phyloP scores from a whole-genome alignment of 371 early-diverging fungal species.

The Mortierella sp. region DNA sequence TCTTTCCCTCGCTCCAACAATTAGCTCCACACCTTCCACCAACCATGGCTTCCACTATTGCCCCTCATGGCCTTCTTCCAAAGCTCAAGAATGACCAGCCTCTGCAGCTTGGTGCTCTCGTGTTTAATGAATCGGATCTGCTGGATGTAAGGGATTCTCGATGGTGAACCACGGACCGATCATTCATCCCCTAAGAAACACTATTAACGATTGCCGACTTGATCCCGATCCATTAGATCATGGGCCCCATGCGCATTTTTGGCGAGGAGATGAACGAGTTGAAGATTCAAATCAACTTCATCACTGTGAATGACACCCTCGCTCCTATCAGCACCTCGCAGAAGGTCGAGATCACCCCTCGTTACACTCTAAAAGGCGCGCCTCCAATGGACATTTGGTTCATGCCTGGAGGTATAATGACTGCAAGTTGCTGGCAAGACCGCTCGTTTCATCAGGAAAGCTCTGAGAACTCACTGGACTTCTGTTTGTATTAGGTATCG shows the following conservation, averaged over 20 bases:
- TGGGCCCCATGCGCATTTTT: slow-evolving; percentile 47
- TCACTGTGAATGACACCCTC: slow-evolving; percentile 6
- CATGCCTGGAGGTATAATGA: slow-evolving; percentile 39
- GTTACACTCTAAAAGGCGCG: slow-evolving; percentile 26
- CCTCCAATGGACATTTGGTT: slow-evolving; percentile 37
- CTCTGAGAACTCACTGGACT: background rate
- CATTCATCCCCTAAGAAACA: too few relatives aligned
- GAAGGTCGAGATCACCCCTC: slow-evolving; percentile 25
- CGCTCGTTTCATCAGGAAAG: background rate
- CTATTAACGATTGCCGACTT: background rate
- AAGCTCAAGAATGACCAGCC: too few relatives aligned
- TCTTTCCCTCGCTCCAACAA: too few relatives aligned
- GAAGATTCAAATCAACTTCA: slow-evolving; percentile 28
- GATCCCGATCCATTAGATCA: slow-evolving; percentile 7
- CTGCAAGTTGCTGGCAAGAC: background rate
- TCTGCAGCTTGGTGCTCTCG: too few relatives aligned
- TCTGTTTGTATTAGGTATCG: slow-evolving; percentile 16
- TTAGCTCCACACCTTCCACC: too few relatives aligned
- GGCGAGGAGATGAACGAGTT: slow-evolving; percentile 27
- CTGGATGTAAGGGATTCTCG: too few relatives aligned
- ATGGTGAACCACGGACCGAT: too few relatives aligned
- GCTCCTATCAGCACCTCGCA: slow-evolving; percentile 17
- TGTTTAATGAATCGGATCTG: too few relatives aligned
- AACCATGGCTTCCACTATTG: too few relatives aligned
- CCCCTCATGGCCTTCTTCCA: too few relatives aligned